Evolutionary conservation across 1,284 basidiomycete species (phyloP), one percentile per base, ranked within the genome.

Genomic region (Xanthoconium separans): DNA sequence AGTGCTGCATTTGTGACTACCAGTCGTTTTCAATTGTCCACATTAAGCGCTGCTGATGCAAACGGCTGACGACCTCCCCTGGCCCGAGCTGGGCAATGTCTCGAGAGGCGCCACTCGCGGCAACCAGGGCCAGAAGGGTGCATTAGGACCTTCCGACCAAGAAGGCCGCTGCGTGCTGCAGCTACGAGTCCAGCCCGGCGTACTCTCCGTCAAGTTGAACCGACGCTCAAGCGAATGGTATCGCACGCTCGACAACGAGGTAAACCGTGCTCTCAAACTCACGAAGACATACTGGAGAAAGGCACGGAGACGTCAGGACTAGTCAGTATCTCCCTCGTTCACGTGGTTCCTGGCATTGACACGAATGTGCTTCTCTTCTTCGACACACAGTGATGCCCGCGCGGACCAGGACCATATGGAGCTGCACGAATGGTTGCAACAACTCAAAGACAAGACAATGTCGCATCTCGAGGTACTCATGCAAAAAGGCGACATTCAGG

Each of bases 331-430:
- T 24, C 18, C 43, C 33, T 39, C 22, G 42, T 46, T 50, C 29
- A 36, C 13, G 24, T 44, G 30, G 37, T 43, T 42, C 48, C 27
- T 44, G 37, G 44, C 37, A 36, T 50, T 62, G 50, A 62, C 56
- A 34, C 54, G 51, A 20, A 47, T 22, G n/a, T 47, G 9, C 18
- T 27, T 44, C 34, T 24, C 31, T 39, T 34, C n/a, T 50, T 53
- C 15, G 33, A 42, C 44, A 8, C 8, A 50, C 50, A 69, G 68
- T 73, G 87, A 90, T 64, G 81, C 85, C 47, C 81, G 85, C 49
- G 88, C 87, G 1, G 87, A 90, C 74, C 88, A 90, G 68, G 88
- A 90, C 65, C 87, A 90, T 63, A 90, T 90, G 88, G 87, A 90
- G 65, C 72, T 90, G 24, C 88, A 90, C 62, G 87, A 90, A 66